Percentiles rank a stretch among this genome's conserved stretches.
These are phyloP conservation scores for Cardamine occulta DNA, from an alignment of 345 rosid genomes.

Conservation along the genomic window DNA sequence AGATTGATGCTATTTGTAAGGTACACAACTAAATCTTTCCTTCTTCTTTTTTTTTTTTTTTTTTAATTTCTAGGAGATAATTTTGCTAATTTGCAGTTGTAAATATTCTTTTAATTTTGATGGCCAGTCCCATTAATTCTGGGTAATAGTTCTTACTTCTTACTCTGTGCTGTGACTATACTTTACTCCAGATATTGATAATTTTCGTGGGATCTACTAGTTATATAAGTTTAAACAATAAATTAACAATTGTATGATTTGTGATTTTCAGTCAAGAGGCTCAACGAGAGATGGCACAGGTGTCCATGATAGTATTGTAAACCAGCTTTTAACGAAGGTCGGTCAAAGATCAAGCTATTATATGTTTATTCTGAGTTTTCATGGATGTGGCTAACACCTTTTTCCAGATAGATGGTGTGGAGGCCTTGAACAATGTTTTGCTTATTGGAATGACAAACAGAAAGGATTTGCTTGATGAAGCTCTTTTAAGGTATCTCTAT, in stretches of 20 bases:
- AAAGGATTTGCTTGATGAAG: slow-evolving; percentile 99
- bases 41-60: background rate
- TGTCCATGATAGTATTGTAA: slow-evolving; percentile 97
- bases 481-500: slow-evolving; percentile 81
- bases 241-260: slow-evolving; percentile 23
- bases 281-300: slow-evolving; percentile 98
- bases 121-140: background rate
- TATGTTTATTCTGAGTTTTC: background rate
- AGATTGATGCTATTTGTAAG: slow-evolving; percentile 99
- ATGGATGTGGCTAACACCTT: slow-evolving; percentile 29
- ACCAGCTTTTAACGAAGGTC: slow-evolving; percentile 98
- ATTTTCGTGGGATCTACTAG: slow-evolving; percentile 1
- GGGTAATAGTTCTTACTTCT: background rate
- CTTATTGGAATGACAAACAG: slow-evolving; percentile 99
- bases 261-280: slow-evolving; percentile 81
- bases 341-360: slow-evolving; percentile 35
- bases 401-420: slow-evolving; percentile 99
- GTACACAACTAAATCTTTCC: slow-evolving; percentile 46
- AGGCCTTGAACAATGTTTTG: slow-evolving; percentile 94
- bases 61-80: background rate
- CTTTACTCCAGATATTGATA: slow-evolving; percentile 4
- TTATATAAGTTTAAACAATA: slow-evolving; percentile 6
- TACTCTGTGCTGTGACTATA: background rate
- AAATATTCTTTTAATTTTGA: slow-evolving; percentile 22
- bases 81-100: slow-evolving; percentile 10